Evolutionary conservation across 805 yeast species (phyloP).

Genomic region (Starmerella sp.): DNA sequence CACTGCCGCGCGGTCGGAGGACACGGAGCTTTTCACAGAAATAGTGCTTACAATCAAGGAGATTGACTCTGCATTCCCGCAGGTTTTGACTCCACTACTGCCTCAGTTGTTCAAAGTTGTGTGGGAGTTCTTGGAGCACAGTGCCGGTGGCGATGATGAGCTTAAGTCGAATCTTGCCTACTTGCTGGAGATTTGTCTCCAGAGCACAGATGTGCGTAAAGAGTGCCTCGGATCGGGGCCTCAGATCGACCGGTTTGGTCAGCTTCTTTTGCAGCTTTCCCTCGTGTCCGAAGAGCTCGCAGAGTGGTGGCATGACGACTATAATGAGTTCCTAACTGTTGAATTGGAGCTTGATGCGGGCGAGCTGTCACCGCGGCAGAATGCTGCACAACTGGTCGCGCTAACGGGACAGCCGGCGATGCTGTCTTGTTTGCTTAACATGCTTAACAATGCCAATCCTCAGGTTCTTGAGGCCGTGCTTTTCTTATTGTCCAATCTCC

Average conservation of each 20-base stretch:
- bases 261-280: conserved; percentile 32
- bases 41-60: conserved; percentile 16
- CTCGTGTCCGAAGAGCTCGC: conserved; percentile 34
- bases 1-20: not conserved
- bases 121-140: conserved; percentile 1
- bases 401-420: conserved; percentile 33
- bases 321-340: conserved; percentile 58
- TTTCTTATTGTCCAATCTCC: conserved; percentile 16
- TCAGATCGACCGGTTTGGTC: conserved; percentile 8
- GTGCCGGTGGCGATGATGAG: conserved; percentile 7
- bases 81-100: conserved; percentile 15
- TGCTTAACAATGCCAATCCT: not conserved
- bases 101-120: conserved; percentile 15
- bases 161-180: conserved; percentile 17
- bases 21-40: not conserved
- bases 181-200: conserved; percentile 16
- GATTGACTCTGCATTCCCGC: conserved; percentile 23
- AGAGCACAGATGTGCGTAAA: conserved; percentile 6
- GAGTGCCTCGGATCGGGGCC: not conserved
- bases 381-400: conserved; percentile 45
- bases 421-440: conserved; percentile 10
- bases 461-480: conserved; percentile 16
- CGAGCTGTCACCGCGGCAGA: conserved; percentile 46
- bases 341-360: conserved; percentile 55
- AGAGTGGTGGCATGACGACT: conserved; percentile 45